Percentiles rank a stretch among this genome's conserved stretches.
Evolutionary conservation across 2,329 filamentous ascomycete genomes (phyloP).

Genomic region (Aspergillus ustus): DNA sequence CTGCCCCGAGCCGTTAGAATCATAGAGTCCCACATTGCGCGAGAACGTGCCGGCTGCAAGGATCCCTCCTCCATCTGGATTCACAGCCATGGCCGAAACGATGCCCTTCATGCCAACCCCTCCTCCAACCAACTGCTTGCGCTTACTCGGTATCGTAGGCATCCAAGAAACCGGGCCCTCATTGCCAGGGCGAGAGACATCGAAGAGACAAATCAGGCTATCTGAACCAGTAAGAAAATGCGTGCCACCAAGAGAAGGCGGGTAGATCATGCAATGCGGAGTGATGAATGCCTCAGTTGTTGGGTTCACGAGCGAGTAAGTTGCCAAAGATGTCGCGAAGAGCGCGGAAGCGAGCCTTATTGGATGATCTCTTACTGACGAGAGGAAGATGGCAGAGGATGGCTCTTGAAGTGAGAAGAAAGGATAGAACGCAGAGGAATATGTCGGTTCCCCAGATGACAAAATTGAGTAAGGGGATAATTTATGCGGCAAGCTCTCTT

Average conservation of each 20-base stretch:
- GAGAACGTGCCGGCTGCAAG: conserved; percentile 63
- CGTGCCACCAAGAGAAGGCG: conserved; percentile 46
- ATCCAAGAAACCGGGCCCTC: conserved; percentile 52
- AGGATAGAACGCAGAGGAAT: conserved; percentile 60
- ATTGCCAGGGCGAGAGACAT: conserved; percentile 52
- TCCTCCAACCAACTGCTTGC: conserved; percentile 51
- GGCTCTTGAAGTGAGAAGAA: conserved; percentile 58
- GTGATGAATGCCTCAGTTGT: conserved; percentile 62
- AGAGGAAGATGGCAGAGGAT: conserved; percentile 55
- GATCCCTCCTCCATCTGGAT: conserved; percentile 48
- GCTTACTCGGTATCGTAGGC: conserved; percentile 55
- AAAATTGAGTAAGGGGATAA: conserved; percentile 54
- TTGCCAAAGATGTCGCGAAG: conserved; percentile 51
- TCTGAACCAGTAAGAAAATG: conserved; percentile 63
- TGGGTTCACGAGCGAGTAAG: conserved; percentile 60
- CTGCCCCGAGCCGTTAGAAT: conserved; percentile 52
- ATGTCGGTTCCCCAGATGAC: conserved; percentile 54
- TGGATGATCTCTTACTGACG: conserved; percentile 59
- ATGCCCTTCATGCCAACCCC: conserved; percentile 60
- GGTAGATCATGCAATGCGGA: conserved; percentile 61
- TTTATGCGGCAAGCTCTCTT: conserved; percentile 35
- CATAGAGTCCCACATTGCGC: conserved; percentile 62
- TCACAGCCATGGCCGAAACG: conserved; percentile 57
- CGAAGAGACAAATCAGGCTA: conserved; percentile 60
- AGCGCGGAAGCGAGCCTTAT: conserved; percentile 62